Percentiles rank a stretch among this genome's conserved stretches.
Conservation (phyloP, 2,329 filamentous ascomycete genomes). For the Aspergillus costaricaensis region DNA sequence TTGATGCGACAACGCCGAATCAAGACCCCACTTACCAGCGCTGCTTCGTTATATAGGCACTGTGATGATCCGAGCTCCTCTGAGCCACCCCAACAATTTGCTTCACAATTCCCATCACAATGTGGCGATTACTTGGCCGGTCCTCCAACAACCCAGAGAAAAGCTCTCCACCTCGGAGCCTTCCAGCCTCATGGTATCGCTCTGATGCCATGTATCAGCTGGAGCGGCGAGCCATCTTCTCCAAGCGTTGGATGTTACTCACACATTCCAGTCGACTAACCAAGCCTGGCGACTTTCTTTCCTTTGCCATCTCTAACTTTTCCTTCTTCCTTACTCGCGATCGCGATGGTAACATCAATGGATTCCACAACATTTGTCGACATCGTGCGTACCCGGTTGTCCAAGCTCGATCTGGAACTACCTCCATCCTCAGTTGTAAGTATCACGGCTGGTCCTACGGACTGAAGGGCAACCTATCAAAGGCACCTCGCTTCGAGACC, state of each 20-base stretch:
- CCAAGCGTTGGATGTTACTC: slow-evolving; percentile 28
- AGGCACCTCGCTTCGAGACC: slow-evolving; percentile 27
- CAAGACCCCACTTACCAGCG: not conserved
- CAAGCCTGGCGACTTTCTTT: slow-evolving; percentile 25
- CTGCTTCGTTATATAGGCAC: not conserved
- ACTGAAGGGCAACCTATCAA: slow-evolving; percentile 27
- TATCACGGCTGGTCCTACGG: slow-evolving; percentile 32
- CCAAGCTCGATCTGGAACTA: slow-evolving; percentile 16
- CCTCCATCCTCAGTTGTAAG: slow-evolving; percentile 24
- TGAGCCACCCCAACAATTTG: not conserved
- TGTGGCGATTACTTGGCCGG: slow-evolving; percentile 12
- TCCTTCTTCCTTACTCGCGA: slow-evolving; percentile 12
- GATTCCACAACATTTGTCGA: slow-evolving; percentile 29
- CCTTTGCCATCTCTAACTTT: slow-evolving; percentile 13
- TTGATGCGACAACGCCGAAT: not conserved
- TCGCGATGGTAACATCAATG: slow-evolving; percentile 17
- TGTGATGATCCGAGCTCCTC: not conserved
- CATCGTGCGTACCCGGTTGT: slow-evolving; percentile 26
- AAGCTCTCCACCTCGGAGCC: slow-evolving; percentile 13
- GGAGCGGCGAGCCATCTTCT: slow-evolving; percentile 30
- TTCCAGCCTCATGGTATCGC: slow-evolving; percentile 31
- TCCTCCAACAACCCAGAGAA: not conserved
- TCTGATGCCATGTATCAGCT: slow-evolving; percentile 29
- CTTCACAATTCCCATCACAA: not conserved
- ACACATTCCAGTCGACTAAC: slow-evolving; percentile 24